These are phyloP conservation scores for Pyrus bretschneideri DNA, from an alignment of 306 rosid genomes.

Conservation along the genomic window DNA sequence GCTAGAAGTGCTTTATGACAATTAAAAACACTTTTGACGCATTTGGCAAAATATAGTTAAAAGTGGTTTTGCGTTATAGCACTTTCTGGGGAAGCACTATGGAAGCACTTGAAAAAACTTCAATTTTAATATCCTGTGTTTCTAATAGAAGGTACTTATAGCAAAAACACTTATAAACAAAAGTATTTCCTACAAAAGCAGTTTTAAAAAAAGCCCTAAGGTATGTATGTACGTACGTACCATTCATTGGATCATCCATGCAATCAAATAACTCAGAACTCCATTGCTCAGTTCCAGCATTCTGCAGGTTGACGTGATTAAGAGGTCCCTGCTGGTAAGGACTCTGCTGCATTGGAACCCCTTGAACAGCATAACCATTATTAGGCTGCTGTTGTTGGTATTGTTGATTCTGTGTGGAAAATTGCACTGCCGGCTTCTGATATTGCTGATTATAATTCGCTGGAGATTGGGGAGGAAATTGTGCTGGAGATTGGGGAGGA, in stretches of 20 bases:
- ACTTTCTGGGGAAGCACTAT: background rate
- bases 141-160: too few species aligned
- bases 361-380: background rate
- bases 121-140: background rate
- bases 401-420: background rate
- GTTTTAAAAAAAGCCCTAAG: background rate
- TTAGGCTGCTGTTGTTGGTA: background rate
- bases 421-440: background rate
- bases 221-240: background rate
- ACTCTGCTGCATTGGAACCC: background rate
- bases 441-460: background rate
- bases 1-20: background rate
- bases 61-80: background rate
- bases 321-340: background rate
- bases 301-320: background rate
- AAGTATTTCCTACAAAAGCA: background rate
- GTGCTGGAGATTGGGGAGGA: background rate
- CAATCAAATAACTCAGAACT: constrained; percentile 14
- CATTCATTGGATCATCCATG: constrained; percentile 28
- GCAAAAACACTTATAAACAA: too few species aligned
- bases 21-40: background rate
- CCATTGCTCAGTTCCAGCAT: constrained; percentile 7
- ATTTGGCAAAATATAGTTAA: background rate
- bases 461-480: background rate
- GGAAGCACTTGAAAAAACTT: background rate